Base-by-base conservation (phyloP, 495 filamentous ascomycete genomes). In the Tetracladium setigerum region DNA sequence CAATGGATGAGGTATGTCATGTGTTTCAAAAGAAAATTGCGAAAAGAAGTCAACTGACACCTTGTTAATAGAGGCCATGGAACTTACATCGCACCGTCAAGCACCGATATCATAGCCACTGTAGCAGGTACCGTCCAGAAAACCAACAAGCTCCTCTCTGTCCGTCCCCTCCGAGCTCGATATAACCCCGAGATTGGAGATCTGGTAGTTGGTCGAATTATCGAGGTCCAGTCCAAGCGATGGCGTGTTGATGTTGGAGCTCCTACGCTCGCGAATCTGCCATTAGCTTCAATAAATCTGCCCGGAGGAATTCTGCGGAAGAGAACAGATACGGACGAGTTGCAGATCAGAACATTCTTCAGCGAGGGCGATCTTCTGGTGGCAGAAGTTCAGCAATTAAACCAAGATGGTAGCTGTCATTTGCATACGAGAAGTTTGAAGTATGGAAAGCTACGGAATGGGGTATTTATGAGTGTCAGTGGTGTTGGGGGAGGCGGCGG, bases 141-240 rank as follows among this genome's bases (percentile, higher is more conserved):
- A 53, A 95, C 89, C 47, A 98, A 98, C 75, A 98, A 97, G 64
- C 78, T 98, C 4, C 81, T 98, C 40, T 94, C 87, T 30, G 85
- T 98, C 34, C 76, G 78, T 2, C 89, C 92, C 0, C 72, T 98
- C 2, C 85, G 88, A 38, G 87, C 92, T n/a, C 84, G 94, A 32
- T 98, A 98, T 67, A 86, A 78, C 0, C 92, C 92, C 22, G 89
- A 95, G 63, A 95, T 98, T 51, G 92, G 92, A 48, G 92, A 98
- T 66, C 74, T 97, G 2, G 87, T 98, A 4, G 82, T 98, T 5
- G 94, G 92, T 33, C 82, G 92, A 48, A 95, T 98, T 54, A 79
- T 91, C 50, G 85, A 90, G 59, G 92, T 97, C 13, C 89, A 95
- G 59, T 77, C 82, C 6, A 80, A 81, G 62, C 82, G 90, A 22